A percentile compares a stretch with the other conserved stretches of the same genome.
phyloP scores from a whole-genome alignment of 2,329 filamentous ascomycete species.

The Monosporascus sp. region DNA sequence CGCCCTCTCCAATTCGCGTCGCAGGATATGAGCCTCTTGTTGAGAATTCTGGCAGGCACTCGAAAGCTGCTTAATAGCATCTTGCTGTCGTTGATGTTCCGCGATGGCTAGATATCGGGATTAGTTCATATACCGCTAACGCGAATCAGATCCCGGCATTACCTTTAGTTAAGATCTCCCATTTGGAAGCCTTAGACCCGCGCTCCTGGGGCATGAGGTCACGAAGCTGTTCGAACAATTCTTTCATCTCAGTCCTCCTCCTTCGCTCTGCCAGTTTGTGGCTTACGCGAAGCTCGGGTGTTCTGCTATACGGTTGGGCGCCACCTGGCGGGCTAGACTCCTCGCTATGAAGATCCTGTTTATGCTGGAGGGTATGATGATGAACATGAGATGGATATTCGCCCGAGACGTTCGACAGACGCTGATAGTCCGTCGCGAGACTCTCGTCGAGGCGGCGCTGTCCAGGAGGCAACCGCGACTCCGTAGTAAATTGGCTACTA shows the following conservation, averaged over 20 bases:
- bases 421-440: slow-evolving; percentile 38
- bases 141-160: slow-evolving; percentile 21
- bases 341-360: slow-evolving; percentile 61
- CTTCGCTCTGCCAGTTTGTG: slow-evolving; percentile 84
- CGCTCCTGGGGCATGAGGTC: slow-evolving; percentile 75
- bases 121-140: slow-evolving; percentile 12
- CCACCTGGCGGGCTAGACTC: slow-evolving; percentile 47
- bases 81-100: slow-evolving; percentile 52
- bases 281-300: slow-evolving; percentile 74
- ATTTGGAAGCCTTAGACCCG: slow-evolving; percentile 81
- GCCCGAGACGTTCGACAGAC: slow-evolving; percentile 43
- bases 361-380: slow-evolving; percentile 72
- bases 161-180: slow-evolving; percentile 86
- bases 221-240: slow-evolving; percentile 74
- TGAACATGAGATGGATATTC: slow-evolving; percentile 55
- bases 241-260: slow-evolving; percentile 82
- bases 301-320: slow-evolving; percentile 73
- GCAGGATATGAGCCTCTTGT: slow-evolving; percentile 41
- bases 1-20: slow-evolving; percentile 42
- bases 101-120: slow-evolving; percentile 45
- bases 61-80: slow-evolving; percentile 41
- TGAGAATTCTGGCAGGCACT: slow-evolving; percentile 36
- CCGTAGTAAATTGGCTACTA: slow-evolving; percentile 72
- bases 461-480: slow-evolving; percentile 65
- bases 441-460: slow-evolving; percentile 67